These are phyloP conservation scores for Aspergillus candidus DNA, from an alignment of 2,329 filamentous ascomycete genomes.

Conservation along the genomic window DNA sequence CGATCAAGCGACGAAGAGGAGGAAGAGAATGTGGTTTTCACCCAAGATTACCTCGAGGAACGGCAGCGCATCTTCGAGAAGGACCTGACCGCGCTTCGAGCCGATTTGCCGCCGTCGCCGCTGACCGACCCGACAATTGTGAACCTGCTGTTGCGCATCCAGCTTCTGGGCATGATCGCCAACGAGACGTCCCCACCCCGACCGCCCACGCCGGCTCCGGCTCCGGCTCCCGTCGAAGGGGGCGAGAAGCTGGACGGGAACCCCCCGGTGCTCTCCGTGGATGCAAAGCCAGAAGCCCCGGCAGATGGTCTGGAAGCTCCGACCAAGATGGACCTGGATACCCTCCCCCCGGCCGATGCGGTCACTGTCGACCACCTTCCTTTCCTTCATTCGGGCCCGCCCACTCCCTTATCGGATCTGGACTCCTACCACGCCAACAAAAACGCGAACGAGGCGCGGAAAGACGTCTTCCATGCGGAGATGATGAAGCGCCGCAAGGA, in stretches of 20 bases:
- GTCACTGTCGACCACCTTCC: constrained; percentile 41
- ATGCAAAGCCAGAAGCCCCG: constrained; percentile 13
- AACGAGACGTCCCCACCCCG: constrained; percentile 27
- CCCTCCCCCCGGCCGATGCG: constrained; percentile 16
- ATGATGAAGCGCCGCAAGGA: constrained; percentile 36
- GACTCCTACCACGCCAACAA: constrained; percentile 40
- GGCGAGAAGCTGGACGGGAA: constrained; percentile 5
- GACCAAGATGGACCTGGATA: constrained; percentile 11
- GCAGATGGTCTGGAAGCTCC: constrained; percentile 10
- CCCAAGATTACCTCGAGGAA: constrained; percentile 43
- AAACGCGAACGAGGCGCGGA: constrained; percentile 33
- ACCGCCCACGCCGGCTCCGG: constrained; percentile 1
- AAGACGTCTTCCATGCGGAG: constrained; percentile 32
- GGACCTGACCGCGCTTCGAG: constrained; percentile 38
- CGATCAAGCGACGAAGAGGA: constrained; percentile 40
- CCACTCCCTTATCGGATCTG: constrained; percentile 40
- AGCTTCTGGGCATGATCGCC: constrained; percentile 39
- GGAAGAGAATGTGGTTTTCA: constrained; percentile 41
- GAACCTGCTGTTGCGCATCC: constrained; percentile 38
- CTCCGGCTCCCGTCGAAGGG: neutral
- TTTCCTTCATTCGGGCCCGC: constrained; percentile 39
- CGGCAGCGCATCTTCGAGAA: constrained; percentile 41
- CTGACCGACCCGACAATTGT: constrained; percentile 40
- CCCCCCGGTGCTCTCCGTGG: constrained; percentile 2
- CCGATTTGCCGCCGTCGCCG: constrained; percentile 38